A percentile compares a stretch with the other conserved stretches of the same genome.
phyloP scores from a whole-genome alignment of 108 stramenopile species.

The Fistulifera solaris region DNA sequence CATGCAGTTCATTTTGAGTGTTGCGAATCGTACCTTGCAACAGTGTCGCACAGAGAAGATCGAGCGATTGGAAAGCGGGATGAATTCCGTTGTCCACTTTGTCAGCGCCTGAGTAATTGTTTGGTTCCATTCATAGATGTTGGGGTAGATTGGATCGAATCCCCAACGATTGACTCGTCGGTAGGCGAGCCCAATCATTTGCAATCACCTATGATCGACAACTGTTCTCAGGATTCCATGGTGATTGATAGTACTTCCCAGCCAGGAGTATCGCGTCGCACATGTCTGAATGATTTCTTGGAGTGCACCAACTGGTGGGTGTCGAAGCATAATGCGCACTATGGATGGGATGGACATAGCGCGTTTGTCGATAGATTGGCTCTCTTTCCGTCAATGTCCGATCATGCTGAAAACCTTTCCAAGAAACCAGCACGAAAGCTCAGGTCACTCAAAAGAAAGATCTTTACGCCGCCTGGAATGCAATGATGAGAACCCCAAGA shows the following conservation, averaged over 20 bases:
- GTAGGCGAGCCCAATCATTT: not conserved
- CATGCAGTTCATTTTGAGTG: conserved; percentile 82
- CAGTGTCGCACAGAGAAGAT: conserved; percentile 62
- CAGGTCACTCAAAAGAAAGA: conserved; percentile 67
- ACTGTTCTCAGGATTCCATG: too few relatives aligned
- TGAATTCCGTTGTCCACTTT: conserved; percentile 74
- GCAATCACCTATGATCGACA: not conserved
- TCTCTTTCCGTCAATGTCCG: not conserved
- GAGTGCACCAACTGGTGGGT: conserved; percentile 70
- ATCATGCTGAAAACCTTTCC: not conserved
- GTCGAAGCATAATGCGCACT: conserved; percentile 29
- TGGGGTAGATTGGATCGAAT: conserved; percentile 63
- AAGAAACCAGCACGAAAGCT: conserved; percentile 14
- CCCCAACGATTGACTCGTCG: conserved; percentile 4
- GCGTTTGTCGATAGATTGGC: conserved; percentile 24
- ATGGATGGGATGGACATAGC: conserved; percentile 71
- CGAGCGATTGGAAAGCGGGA: conserved; percentile 46
- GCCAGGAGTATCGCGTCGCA: too few relatives aligned
- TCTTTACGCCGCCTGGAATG: conserved; percentile 74
- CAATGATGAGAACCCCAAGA: conserved; percentile 68
- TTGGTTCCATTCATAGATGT: conserved; percentile 83
- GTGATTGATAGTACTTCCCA: too few relatives aligned
- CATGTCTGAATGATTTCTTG: conserved; percentile 38
- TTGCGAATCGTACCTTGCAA: conserved; percentile 68
- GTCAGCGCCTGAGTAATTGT: conserved; percentile 73